phyloP scores from a whole-genome alignment of 495 filamentous ascomycete species.

The Hypoxylon fuscum region DNA sequence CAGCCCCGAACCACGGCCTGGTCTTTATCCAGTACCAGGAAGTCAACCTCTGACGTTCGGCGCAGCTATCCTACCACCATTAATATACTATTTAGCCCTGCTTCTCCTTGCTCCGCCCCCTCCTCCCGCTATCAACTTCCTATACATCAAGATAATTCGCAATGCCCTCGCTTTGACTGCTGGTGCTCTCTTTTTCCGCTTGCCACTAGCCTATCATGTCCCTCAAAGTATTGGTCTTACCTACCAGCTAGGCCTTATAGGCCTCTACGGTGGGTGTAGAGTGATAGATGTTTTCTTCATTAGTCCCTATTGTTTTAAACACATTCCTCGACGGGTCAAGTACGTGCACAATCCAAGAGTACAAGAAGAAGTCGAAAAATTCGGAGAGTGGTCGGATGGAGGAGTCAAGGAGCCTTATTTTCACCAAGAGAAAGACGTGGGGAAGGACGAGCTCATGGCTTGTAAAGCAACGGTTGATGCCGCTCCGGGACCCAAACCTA shows the following conservation, averaged over 20 bases:
- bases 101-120: slow-evolving; percentile 32
- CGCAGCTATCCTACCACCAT: slow-evolving; percentile 24
- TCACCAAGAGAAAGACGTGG: background rate
- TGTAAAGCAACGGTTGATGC: background rate
- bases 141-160: slow-evolving; percentile 14
- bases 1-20: slow-evolving; percentile 15
- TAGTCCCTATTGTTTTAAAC: slow-evolving; percentile 29
- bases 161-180: slow-evolving; percentile 29
- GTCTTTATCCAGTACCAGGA: slow-evolving; percentile 32
- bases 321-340: slow-evolving; percentile 26
- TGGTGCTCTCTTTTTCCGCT: slow-evolving; percentile 27
- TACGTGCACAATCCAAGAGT: slow-evolving; percentile 25
- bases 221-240: slow-evolving; percentile 36
- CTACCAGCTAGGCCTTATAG: slow-evolving; percentile 33
- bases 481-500: background rate
- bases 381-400: slow-evolving; percentile 23
- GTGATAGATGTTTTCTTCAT: slow-evolving; percentile 35
- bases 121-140: slow-evolving; percentile 16
- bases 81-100: slow-evolving; percentile 26
- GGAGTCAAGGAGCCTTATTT: slow-evolving; percentile 16
- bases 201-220: slow-evolving; percentile 30
- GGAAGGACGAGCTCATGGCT: background rate
- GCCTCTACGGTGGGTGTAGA: slow-evolving; percentile 30
- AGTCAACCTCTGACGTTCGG: slow-evolving; percentile 24
- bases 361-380: background rate